Conservation (phyloP, 805 yeast genomes). For the Candida jianshihensis region DNA sequence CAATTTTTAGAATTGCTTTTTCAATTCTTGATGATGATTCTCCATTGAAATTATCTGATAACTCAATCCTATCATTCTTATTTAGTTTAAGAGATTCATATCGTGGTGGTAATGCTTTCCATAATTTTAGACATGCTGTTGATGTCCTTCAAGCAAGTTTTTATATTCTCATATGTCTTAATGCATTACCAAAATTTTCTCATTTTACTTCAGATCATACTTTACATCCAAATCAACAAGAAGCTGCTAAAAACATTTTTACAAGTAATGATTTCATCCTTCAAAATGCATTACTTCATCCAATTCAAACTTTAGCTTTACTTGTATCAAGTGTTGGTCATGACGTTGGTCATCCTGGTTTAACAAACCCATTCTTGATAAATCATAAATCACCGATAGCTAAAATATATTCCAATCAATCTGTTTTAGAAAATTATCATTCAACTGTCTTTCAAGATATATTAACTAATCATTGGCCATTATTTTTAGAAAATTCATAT, state of each 20-base stretch:
- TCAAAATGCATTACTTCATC: slow-evolving; percentile 17
- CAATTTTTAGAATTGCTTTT: slow-evolving; percentile 44
- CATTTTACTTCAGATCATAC: slow-evolving; percentile 13
- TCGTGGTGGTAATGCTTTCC: slow-evolving; percentile 82
- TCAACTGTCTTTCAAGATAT: slow-evolving; percentile 52
- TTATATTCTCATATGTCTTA: slow-evolving; percentile 40
- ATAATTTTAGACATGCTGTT: slow-evolving; percentile 91
- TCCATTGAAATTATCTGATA: slow-evolving; percentile 24
- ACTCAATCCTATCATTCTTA: slow-evolving; percentile 51
- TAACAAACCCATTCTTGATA: slow-evolving; percentile 70
- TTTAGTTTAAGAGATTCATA: slow-evolving; percentile 72
- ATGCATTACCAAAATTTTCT: slow-evolving; percentile 18
- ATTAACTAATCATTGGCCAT: slow-evolving; percentile 47
- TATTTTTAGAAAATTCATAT: slow-evolving; percentile 17
- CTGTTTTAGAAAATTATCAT: slow-evolving; percentile 82
- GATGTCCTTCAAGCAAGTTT: slow-evolving; percentile 92
- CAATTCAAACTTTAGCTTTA: slow-evolving; percentile 48
- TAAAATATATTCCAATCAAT: slow-evolving; percentile 49
- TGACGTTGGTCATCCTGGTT: slow-evolving; percentile 95
- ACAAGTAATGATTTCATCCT: slow-evolving; percentile 3
- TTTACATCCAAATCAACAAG: slow-evolving; percentile 12
- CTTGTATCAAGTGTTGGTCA: slow-evolving; percentile 87
- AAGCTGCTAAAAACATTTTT: not conserved
- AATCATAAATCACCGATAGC: slow-evolving; percentile 59
- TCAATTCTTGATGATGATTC: slow-evolving; percentile 13